A percentile compares a stretch with the other conserved stretches of the same genome.
These are phyloP conservation scores for Calonectria montana DNA, from an alignment of 2,329 filamentous ascomycete genomes.

Conservation along the genomic window DNA sequence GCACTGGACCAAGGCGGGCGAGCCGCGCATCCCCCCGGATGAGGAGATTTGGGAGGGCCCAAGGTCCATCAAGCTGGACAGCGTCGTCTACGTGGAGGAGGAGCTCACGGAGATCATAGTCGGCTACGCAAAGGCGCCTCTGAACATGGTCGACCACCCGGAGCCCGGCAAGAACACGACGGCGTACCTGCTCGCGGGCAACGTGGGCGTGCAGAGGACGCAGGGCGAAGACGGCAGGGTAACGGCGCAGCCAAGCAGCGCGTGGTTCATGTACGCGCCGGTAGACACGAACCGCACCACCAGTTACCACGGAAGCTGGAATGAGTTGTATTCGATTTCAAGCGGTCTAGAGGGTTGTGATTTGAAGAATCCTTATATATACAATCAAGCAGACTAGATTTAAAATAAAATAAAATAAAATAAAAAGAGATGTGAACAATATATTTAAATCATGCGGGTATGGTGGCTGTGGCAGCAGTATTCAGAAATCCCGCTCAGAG, in stretches of 20 bases:
- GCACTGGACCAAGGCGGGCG: slow-evolving; percentile 55
- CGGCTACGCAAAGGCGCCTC: slow-evolving; percentile 53
- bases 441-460: not conserved
- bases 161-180: slow-evolving; percentile 39
- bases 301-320: slow-evolving; percentile 32
- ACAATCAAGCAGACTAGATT: not conserved
- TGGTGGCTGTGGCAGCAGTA: slow-evolving; percentile 30
- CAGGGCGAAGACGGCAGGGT: slow-evolving; percentile 34
- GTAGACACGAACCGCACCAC: slow-evolving; percentile 40
- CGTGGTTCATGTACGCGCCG: slow-evolving; percentile 56
- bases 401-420: not conserved
- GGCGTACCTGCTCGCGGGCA: slow-evolving; percentile 53
- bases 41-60: slow-evolving; percentile 7
- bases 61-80: slow-evolving; percentile 39
- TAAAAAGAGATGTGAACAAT: not conserved
- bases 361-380: not conserved
- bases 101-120: slow-evolving; percentile 47
- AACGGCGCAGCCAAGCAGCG: slow-evolving; percentile 49
- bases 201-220: slow-evolving; percentile 48
- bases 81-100: slow-evolving; percentile 43
- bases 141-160: slow-evolving; percentile 51
- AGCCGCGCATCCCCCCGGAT: slow-evolving; percentile 30
- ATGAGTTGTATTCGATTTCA: slow-evolving; percentile 36
- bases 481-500: slow-evolving; percentile 14
- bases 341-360: not conserved